Percentiles rank a stretch among this genome's conserved stretches.
Evolutionary conservation across 2,329 filamentous ascomycete genomes (phyloP).

Genomic region (Stromatinia cepivora): DNA sequence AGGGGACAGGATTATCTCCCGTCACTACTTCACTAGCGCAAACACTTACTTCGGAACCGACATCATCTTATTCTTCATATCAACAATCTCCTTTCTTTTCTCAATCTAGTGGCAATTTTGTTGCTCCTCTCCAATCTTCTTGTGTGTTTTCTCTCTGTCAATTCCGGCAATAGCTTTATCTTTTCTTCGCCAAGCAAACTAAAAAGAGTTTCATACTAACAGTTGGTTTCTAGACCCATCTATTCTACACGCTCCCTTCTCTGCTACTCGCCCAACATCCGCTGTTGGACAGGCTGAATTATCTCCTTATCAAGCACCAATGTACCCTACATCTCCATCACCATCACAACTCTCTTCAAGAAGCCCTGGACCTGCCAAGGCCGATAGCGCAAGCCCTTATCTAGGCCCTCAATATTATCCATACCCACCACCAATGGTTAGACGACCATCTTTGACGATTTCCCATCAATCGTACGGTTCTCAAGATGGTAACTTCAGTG

Average conservation of each 20-base stretch:
- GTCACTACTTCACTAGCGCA: constrained; percentile 26
- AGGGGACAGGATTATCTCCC: constrained; percentile 33
- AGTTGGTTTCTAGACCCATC: constrained; percentile 37
- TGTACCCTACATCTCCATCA: constrained; percentile 40
- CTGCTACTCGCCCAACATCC: constrained; percentile 32
- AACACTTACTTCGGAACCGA: constrained; percentile 29
- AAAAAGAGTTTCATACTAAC: constrained; percentile 33
- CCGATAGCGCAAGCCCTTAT: constrained; percentile 40
- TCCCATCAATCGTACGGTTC: constrained; percentile 39
- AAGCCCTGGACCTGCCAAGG: constrained; percentile 36
- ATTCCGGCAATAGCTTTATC: constrained; percentile 29
- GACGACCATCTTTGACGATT: constrained; percentile 34
- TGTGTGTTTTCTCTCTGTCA: constrained; percentile 52
- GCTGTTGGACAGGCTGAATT: constrained; percentile 33
- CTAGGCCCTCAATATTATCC: constrained; percentile 37
- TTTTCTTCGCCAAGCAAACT: constrained; percentile 10
- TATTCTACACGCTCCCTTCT: constrained; percentile 38
- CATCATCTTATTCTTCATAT: constrained; percentile 31
- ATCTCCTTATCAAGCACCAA: constrained; percentile 36
- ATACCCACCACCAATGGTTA: constrained; percentile 33
- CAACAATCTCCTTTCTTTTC: constrained; percentile 51
- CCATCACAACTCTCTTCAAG: constrained; percentile 38
- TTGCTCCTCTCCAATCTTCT: constrained; percentile 52
- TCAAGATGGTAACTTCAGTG: constrained; percentile 38
- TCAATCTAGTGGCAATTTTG: constrained; percentile 54